Percentiles rank a stretch among this genome's conserved stretches.
These are phyloP conservation scores for Cicer chorassanicum DNA, from an alignment of 306 rosid genomes.

Conservation along the genomic window DNA sequence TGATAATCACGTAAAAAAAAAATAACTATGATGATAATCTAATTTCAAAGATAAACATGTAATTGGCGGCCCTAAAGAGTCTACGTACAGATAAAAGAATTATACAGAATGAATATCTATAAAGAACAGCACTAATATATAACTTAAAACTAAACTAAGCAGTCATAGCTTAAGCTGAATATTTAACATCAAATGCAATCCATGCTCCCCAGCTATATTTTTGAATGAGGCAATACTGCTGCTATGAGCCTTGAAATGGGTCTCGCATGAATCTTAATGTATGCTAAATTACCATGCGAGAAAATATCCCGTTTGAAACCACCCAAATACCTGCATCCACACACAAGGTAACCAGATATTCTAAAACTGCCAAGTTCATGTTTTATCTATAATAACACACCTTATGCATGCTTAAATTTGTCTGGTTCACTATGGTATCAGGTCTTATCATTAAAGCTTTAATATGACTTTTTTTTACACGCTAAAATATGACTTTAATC, in stretches of 20 bases:
- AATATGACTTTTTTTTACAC: not conserved
- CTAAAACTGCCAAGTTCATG: not conserved
- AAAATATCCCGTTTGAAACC: conserved; percentile 24
- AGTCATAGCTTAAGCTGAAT: conserved; percentile 42
- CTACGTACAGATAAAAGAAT: conserved; percentile 43
- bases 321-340: conserved; percentile 48
- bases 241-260: conserved; percentile 8
- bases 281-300: conserved; percentile 24
- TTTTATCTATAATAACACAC: not conserved
- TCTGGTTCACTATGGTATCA: not conserved
- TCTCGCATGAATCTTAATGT: conserved; percentile 8
- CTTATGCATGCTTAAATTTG: conserved; percentile 7
- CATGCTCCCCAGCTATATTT: conserved; percentile 1
- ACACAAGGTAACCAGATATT: conserved; percentile 32
- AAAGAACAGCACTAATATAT: conserved; percentile 40
- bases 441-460: conserved; percentile 5
- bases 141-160: conserved; percentile 43
- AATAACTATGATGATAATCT: conserved; percentile 30
- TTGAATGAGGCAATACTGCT: conserved; percentile 23
- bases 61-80: conserved; percentile 36
- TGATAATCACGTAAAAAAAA: not conserved
- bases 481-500: not conserved
- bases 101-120: conserved; percentile 53
- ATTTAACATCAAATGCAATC: conserved; percentile 48
- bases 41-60: conserved; percentile 34